A percentile compares a stretch with the other conserved stretches of the same genome.
These are phyloP conservation scores for Nicotiana noctiflora DNA, from an alignment of 257 asterid genomes.

Conservation along the genomic window DNA sequence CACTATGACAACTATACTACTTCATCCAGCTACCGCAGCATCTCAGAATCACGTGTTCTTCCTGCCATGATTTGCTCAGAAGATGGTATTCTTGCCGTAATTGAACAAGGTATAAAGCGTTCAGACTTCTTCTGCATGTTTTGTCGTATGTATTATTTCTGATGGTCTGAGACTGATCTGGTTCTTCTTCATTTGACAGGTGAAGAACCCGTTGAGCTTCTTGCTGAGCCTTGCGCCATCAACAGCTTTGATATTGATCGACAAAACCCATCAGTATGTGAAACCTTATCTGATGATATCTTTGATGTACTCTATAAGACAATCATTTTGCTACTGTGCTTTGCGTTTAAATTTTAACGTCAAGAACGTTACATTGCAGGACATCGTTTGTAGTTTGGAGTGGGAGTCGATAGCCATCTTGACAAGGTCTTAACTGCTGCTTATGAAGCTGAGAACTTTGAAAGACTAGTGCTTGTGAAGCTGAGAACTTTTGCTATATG, in stretches of 20 bases:
- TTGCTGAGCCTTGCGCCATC: conserved; percentile 93
- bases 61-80: conserved; percentile 97
- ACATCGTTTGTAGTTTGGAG: conserved; percentile 86
- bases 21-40: conserved; percentile 44
- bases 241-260: conserved; percentile 85
- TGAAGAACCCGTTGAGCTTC: conserved; percentile 67
- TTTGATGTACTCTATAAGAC: not conserved
- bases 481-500: not conserved
- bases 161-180: conserved; percentile 14
- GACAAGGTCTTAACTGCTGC: conserved; percentile 33
- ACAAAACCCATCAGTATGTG: conserved; percentile 69
- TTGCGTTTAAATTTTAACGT: too few species aligned
- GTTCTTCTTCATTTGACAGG: conserved; percentile 29
- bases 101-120: conserved; percentile 60
- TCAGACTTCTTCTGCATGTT: not conserved
- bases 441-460: not conserved
- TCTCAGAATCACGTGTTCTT: conserved; percentile 57
- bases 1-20: conserved; percentile 70
- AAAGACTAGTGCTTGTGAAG: not conserved
- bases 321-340: not conserved
- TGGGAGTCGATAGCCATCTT: conserved; percentile 88
- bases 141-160: not conserved
- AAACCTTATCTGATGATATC: not conserved
- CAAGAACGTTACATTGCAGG: conserved; percentile 38
- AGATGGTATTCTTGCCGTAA: conserved; percentile 80